These are phyloP conservation scores for Sanghuangporus baumii DNA, from an alignment of 1,284 basidiomycete species.

Conservation along the genomic window DNA sequence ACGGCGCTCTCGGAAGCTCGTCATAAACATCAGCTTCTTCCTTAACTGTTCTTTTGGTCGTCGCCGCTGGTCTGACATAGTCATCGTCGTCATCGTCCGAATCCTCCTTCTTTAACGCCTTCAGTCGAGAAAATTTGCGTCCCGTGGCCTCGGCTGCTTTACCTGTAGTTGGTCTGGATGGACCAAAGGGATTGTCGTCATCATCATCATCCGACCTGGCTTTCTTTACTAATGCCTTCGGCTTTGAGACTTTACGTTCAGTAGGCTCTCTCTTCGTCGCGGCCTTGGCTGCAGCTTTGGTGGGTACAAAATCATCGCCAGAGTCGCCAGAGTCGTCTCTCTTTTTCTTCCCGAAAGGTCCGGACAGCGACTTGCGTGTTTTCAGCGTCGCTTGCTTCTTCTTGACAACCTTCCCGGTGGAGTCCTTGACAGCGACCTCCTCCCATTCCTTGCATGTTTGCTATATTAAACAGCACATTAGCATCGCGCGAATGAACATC, in stretches of 20 bases:
- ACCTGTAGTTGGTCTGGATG: conserved; percentile 4
- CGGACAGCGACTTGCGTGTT: conserved; percentile 61
- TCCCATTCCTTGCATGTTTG: conserved; percentile 59
- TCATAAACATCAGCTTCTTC: conserved; percentile 6
- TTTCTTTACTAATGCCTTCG: conserved; percentile 19
- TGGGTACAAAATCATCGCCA: conserved; percentile 74
- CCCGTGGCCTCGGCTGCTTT: conserved; percentile 16
- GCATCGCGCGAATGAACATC: background rate
- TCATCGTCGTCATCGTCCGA: conserved; percentile 38
- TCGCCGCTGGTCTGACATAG: conserved; percentile 9
- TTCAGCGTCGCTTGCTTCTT: conserved; percentile 73
- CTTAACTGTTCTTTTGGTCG: conserved; percentile 1
- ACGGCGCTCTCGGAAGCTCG: background rate
- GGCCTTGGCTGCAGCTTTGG: conserved; percentile 50
- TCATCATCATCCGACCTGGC: conserved; percentile 22
- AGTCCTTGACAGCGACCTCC: conserved; percentile 46
- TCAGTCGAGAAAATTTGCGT: conserved; percentile 6
- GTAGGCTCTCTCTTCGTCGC: conserved; percentile 24
- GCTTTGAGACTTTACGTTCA: conserved; percentile 18
- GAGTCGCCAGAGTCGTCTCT: conserved; percentile 48
- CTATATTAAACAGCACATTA: conserved; percentile 30
- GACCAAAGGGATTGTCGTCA: conserved; percentile 27
- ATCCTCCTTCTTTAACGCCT: conserved; percentile 32
- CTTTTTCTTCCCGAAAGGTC: conserved; percentile 41
- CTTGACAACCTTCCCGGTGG: conserved; percentile 59